These are phyloP conservation scores for Diaporthe caulivora DNA, from an alignment of 2,329 filamentous ascomycete genomes.

Conservation along the genomic window DNA sequence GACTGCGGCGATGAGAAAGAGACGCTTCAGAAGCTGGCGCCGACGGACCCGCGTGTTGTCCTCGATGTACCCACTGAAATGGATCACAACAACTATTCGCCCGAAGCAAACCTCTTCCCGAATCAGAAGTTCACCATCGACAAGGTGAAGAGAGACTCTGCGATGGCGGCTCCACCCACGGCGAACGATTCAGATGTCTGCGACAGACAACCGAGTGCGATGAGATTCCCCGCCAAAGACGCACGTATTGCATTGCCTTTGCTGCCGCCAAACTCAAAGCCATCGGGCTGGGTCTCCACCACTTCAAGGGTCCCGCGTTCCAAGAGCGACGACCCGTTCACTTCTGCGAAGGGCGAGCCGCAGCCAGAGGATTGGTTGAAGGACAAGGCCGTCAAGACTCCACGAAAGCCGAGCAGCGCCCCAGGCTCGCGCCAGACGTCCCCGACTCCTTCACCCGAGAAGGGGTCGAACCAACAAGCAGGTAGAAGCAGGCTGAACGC, in stretches of 20 bases:
- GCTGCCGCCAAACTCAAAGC: conserved; percentile 13
- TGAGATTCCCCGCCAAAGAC: not conserved
- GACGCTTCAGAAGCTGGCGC: not conserved
- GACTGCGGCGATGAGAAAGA: not conserved
- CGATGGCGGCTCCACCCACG: not conserved
- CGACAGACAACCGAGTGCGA: not conserved
- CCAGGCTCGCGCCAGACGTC: conserved; percentile 13
- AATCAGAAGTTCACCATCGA: conserved; percentile 38
- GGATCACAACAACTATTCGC: conserved; percentile 11
- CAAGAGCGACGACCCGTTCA: conserved; percentile 31
- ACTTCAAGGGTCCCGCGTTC: not conserved
- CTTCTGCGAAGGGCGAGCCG: not conserved
- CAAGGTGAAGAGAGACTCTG: conserved; percentile 28
- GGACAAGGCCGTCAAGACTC: conserved; percentile 17
- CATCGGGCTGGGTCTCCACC: conserved; percentile 15
- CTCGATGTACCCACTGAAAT: conserved; percentile 22
- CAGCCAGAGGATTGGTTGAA: not conserved
- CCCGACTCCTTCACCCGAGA: conserved; percentile 31
- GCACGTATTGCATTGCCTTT: conserved; percentile 32
- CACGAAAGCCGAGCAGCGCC: conserved; percentile 15
- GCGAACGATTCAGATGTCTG: not conserved
- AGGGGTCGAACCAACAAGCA: not conserved
- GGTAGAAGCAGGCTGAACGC: conserved; percentile 39
- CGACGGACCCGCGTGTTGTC: conserved; percentile 18
- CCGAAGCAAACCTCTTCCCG: conserved; percentile 27